Evolutionary conservation across 768 basidiomycete genomes (phyloP).

Genomic region (Hypholoma sublateritium): DNA sequence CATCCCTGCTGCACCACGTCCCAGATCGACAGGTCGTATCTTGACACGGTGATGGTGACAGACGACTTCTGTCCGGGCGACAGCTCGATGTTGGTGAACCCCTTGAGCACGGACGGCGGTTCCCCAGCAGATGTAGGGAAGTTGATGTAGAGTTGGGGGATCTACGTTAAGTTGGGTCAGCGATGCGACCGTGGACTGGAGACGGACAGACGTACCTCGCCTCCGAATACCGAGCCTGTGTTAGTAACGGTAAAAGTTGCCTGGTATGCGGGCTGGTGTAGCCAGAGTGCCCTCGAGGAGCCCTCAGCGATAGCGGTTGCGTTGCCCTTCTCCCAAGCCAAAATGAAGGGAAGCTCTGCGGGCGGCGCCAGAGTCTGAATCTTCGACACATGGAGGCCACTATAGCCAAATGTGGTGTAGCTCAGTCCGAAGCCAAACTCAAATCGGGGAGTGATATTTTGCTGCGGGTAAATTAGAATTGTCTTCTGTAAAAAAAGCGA

Average conservation of each 20-base stretch:
- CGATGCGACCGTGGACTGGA: background rate
- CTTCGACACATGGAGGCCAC: conserved; percentile 47
- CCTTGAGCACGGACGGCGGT: conserved; percentile 70
- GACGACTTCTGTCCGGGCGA: conserved; percentile 42
- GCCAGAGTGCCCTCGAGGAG: conserved; percentile 64
- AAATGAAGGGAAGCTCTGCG: conserved; percentile 33
- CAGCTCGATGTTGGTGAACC: conserved; percentile 63
- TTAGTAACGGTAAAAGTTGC: conserved; percentile 70
- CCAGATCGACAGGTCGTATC: conserved; percentile 77
- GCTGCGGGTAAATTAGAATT: conserved; percentile 31
- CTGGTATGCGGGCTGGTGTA: conserved; percentile 62
- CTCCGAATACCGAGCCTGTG: conserved; percentile 59
- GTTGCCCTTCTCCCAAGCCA: conserved; percentile 59
- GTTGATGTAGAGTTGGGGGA: conserved; percentile 76
- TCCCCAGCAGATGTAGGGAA: conserved; percentile 62
- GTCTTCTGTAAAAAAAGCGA: background rate
- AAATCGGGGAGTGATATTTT: conserved; percentile 75
- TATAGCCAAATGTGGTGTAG: conserved; percentile 82
- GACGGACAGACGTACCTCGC: conserved; percentile 47
- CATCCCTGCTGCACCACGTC: conserved; percentile 74
- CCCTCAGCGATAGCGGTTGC: conserved; percentile 56
- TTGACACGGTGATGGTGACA: conserved; percentile 59
- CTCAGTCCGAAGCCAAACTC: conserved; percentile 91
- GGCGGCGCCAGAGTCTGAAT: conserved; percentile 38
- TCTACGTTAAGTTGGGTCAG: conserved; percentile 32